A percentile compares a stretch with the other conserved stretches of the same genome.
These are phyloP conservation scores for Fusarium mangiferae DNA, from an alignment of 2,329 filamentous ascomycete genomes.

Conservation along the genomic window DNA sequence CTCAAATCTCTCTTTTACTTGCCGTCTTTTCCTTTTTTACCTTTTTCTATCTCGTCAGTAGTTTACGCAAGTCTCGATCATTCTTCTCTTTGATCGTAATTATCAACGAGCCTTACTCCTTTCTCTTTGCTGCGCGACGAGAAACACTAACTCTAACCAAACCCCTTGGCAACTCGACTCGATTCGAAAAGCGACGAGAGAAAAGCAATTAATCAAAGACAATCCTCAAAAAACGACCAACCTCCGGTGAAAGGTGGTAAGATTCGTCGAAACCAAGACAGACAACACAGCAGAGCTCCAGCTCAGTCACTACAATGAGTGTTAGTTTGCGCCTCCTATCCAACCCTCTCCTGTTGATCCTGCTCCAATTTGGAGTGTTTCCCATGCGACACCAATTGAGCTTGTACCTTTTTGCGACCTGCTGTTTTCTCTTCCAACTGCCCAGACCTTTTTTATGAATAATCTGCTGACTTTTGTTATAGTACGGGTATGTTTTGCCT, in stretches of 20 bases:
- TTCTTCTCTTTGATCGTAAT: conserved; percentile 9
- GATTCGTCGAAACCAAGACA: neutral
- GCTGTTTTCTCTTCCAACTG: neutral
- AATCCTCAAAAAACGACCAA: conserved; percentile 2
- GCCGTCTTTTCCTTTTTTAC: conserved; percentile 22
- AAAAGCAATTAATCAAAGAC: conserved; percentile 6
- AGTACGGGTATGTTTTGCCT: conserved; percentile 63
- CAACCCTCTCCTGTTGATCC: conserved; percentile 19
- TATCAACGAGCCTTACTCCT: conserved; percentile 14
- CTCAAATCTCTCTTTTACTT: conserved; percentile 2
- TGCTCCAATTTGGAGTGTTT: neutral
- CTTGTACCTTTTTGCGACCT: neutral
- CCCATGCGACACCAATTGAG: conserved; percentile 3
- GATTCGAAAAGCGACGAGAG: conserved; percentile 16
- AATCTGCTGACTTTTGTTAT: conserved; percentile 1
- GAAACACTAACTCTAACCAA: conserved; percentile 21
- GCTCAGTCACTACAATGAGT: conserved; percentile 45
- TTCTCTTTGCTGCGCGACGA: conserved; percentile 46
- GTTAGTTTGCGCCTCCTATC: conserved; percentile 43
- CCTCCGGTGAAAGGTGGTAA: neutral
- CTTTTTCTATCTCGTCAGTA: neutral
- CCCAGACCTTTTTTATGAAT: neutral
- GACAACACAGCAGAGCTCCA: conserved; percentile 12
- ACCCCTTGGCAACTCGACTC: conserved; percentile 9
- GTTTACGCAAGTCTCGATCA: conserved; percentile 1